Percentiles rank a stretch among this genome's conserved stretches.
phyloP scores from a whole-genome alignment of 495 filamentous ascomycete species.

The Extremus antarcticus region DNA sequence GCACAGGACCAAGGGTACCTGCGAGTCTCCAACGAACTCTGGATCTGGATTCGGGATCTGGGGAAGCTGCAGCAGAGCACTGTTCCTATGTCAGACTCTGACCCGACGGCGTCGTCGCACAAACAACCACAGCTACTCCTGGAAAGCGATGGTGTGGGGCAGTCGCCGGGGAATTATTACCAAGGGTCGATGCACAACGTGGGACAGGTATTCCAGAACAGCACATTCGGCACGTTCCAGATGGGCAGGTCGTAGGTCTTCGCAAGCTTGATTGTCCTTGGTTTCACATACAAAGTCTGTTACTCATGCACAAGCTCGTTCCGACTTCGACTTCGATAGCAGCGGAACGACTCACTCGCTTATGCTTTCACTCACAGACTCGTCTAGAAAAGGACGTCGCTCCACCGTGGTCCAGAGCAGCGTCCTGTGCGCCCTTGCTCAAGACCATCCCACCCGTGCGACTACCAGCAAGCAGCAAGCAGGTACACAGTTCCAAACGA shows the following conservation, averaged over 20 bases:
- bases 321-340: too few species aligned
- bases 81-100: background rate
- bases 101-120: background rate
- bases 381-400: too few species aligned
- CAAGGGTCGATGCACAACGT: background rate
- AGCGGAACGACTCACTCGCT: too few species aligned
- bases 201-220: background rate
- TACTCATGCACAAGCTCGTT: too few species aligned
- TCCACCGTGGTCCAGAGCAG: too few species aligned
- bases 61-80: background rate
- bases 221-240: background rate
- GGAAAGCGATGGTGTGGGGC: background rate
- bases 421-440: too few species aligned
- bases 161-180: background rate
- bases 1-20: constrained; percentile 3
- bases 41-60: background rate
- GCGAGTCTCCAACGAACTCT: background rate
- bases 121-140: background rate
- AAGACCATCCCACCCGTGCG: too few species aligned
- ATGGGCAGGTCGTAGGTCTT: background rate
- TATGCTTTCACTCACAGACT: too few species aligned
- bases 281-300: too few species aligned
- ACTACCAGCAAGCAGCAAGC: too few species aligned
- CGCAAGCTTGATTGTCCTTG: too few species aligned
- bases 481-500: too few species aligned